A percentile compares a stretch with the other conserved stretches of the same genome.
phyloP scores from a whole-genome alignment of 2,329 filamentous ascomycete species.

The Cryoendolithus antarcticus region DNA sequence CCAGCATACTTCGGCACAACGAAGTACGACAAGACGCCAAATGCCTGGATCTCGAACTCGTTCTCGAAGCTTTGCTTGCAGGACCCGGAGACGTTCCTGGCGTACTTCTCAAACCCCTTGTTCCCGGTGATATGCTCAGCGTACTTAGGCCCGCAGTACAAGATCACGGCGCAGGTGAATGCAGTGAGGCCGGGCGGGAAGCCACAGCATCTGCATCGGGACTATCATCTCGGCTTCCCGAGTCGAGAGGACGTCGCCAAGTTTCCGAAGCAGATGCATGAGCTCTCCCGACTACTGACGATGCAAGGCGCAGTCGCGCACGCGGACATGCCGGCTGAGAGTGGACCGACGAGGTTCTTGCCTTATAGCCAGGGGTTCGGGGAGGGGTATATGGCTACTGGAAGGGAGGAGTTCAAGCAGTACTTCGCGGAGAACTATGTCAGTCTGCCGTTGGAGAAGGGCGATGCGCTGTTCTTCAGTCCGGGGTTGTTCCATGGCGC shows the following conservation, averaged over 20 bases:
- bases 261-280: conserved; percentile 42
- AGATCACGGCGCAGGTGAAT: conserved; percentile 51
- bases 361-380: conserved; percentile 48
- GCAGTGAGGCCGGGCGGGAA: conserved; percentile 47
- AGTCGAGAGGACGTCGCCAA: conserved; percentile 32
- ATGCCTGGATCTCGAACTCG: conserved; percentile 54
- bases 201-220: conserved; percentile 47
- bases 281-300: conserved; percentile 45
- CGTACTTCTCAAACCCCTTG: conserved; percentile 51
- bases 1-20: conserved; percentile 16
- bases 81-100: conserved; percentile 40
- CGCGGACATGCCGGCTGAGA: conserved; percentile 45
- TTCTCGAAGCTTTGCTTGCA: conserved; percentile 47
- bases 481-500: conserved; percentile 53
- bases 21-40: conserved; percentile 22
- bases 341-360: conserved; percentile 48
- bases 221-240: conserved; percentile 55
- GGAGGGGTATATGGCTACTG: conserved; percentile 47
- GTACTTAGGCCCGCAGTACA: conserved; percentile 50
- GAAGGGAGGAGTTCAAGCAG: conserved; percentile 38
- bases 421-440: conserved; percentile 44
- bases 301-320: conserved; percentile 53
- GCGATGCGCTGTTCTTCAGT: conserved; percentile 53
- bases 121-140: conserved; percentile 39
- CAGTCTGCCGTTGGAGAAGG: conserved; percentile 39